Conservation (phyloP, 2,329 filamentous ascomycete species). For the Dactylellina haptotyla region DNA sequence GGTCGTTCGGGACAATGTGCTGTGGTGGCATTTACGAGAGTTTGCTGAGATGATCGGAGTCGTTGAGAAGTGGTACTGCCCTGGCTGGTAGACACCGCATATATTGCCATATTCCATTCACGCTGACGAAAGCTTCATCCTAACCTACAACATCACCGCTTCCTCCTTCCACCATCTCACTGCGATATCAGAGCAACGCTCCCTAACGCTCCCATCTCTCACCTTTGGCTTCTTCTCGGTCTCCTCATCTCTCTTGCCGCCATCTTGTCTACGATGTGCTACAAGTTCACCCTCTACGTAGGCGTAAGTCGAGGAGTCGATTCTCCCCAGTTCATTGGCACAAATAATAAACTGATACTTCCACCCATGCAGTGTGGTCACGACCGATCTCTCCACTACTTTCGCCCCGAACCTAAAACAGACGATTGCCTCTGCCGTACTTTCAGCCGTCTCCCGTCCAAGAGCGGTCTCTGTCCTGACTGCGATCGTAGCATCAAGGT, state of each 20-base stretch:
- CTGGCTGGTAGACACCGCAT: too few species aligned
- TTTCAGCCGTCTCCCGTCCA: conserved; percentile 23
- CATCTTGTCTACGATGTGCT: conserved; percentile 50
- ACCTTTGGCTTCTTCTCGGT: too few species aligned
- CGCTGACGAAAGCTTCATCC: too few species aligned
- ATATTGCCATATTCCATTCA: neutral
- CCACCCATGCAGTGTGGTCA: conserved; percentile 35
- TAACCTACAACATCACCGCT: too few species aligned
- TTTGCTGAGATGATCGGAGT: neutral
- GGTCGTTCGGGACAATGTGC: neutral
- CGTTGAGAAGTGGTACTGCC: neutral
- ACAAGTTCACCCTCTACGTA: conserved; percentile 33
- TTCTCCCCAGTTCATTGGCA: neutral
- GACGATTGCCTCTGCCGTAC: conserved; percentile 32
- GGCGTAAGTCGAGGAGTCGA: conserved; percentile 39
- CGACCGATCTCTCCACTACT: conserved; percentile 42
- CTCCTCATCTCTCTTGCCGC: neutral
- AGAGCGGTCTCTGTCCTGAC: conserved; percentile 20
- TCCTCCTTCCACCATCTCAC: too few species aligned
- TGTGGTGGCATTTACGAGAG: conserved; percentile 11
- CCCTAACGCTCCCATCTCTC: too few species aligned
- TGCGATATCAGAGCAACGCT: too few species aligned
- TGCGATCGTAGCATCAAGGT: conserved; percentile 36
- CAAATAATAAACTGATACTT: neutral
- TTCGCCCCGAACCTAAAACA: conserved; percentile 24